Evolutionary conservation across 2,329 filamentous ascomycete genomes (phyloP).

Genomic region (Nothophoma quercina): DNA sequence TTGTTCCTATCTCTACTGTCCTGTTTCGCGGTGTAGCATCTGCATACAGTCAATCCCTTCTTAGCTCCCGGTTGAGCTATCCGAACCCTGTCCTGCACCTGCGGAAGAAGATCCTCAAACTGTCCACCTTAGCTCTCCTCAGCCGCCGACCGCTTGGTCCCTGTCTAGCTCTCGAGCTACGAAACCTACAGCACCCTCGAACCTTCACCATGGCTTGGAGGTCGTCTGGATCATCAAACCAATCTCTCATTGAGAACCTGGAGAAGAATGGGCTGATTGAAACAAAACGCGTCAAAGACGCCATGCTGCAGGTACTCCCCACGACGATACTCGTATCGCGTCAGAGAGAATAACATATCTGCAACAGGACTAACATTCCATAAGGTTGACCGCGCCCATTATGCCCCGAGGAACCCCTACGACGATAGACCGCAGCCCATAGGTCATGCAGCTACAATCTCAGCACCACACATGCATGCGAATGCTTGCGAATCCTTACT

Average conservation of each 20-base stretch:
- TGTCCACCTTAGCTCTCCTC: slow-evolving; percentile 27
- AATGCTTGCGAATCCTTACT: slow-evolving; percentile 70
- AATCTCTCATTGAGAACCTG: slow-evolving; percentile 79
- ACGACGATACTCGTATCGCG: slow-evolving; percentile 13
- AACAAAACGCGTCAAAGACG: slow-evolving; percentile 74
- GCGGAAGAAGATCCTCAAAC: slow-evolving; percentile 19
- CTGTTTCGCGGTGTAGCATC: slow-evolving; percentile 30
- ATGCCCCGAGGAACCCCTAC: slow-evolving; percentile 76
- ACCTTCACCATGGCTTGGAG: slow-evolving; percentile 82
- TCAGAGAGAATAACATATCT: background rate
- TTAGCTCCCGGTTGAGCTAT: background rate
- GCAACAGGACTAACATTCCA: slow-evolving; percentile 1
- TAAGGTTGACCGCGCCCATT: slow-evolving; percentile 88
- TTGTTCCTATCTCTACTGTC: slow-evolving; percentile 3
- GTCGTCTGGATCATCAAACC: slow-evolving; percentile 78
- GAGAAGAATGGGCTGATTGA: slow-evolving; percentile 75
- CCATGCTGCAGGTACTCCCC: slow-evolving; percentile 72
- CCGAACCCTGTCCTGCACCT: background rate
- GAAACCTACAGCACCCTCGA: slow-evolving; percentile 16
- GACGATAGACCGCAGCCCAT: slow-evolving; percentile 74
- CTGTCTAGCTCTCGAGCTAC: slow-evolving; percentile 6
- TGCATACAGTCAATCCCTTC: background rate
- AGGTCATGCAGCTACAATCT: slow-evolving; percentile 73
- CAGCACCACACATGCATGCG: slow-evolving; percentile 77
- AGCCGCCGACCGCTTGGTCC: slow-evolving; percentile 19